Base-by-base conservation (phyloP, 805 yeast species). In the Zygosaccharomyces lentus region DNA sequence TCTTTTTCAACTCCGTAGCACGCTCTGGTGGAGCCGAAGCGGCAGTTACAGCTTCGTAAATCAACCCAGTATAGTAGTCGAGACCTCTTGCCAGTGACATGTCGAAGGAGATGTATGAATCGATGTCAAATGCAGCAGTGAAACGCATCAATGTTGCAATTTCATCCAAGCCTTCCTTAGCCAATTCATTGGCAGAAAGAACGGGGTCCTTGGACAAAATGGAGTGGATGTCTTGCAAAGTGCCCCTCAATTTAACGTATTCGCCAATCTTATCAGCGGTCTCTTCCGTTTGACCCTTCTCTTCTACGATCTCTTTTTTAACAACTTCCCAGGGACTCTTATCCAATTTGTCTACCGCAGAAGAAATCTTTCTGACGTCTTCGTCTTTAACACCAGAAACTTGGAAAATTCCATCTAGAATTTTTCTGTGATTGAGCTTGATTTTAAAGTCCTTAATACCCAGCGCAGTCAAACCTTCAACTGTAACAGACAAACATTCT, bases 291-390 rank as follows among this genome's bases (percentile, higher is more conserved):
- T 93, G 96, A 49, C 82, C 81, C 75, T 93, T 93, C 58, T 93
- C 99, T 21, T 72, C 90, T 37, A 81, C 80, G 84, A 93, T 93
- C 71, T 93, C 99, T 64, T 80, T 81, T 71, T 81, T 87, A 48
- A 93, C 99, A 1, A 73, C 95, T 42, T 80, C 95, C 99, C 99
- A 93, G 43, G 99, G 96, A 9, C 79, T 72, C 69, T 93, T 93
- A 68, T 93, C 99, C 58, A 93, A 77, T 68, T 93, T 93, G 70
- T 93, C 99, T 35, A 93, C 98, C 23, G 99, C 97, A 55, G 93
- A 82, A 13, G 96, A 87, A 51, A 93, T 80, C 63, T 81, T 87
- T 72, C 99, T 81, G 31, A 91, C 96, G 62, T 93, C 98, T 62
- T 87, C 96, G 27, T 84, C 95, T 50, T 81, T 78, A 31, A 93